Percentiles rank a stretch among this genome's conserved stretches.
Conservation (phyloP, 768 basidiomycete species). For the Boletus pseudo-olivaceus region DNA sequence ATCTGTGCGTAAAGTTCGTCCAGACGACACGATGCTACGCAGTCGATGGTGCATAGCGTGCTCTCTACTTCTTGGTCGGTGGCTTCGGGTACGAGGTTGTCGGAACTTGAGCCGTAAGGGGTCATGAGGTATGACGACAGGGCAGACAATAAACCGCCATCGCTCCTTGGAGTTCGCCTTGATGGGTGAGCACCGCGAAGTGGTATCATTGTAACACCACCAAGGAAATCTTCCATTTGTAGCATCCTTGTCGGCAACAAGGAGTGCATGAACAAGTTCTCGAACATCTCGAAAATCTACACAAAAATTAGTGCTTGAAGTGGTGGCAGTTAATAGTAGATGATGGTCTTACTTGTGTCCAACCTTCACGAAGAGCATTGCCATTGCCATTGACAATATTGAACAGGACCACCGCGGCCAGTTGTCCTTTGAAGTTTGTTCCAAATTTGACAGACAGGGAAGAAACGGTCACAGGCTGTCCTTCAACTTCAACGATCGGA, state of each 20-base stretch:
- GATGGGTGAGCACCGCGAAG: constrained; percentile 71
- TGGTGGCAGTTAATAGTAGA: background rate
- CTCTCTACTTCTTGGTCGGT: constrained; percentile 90
- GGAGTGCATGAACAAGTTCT: constrained; percentile 92
- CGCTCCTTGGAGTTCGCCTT: constrained; percentile 59
- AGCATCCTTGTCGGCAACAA: constrained; percentile 86
- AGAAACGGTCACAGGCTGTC: constrained; percentile 86
- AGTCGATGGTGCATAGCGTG: constrained; percentile 93
- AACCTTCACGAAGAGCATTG: constrained; percentile 89
- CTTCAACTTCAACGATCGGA: constrained; percentile 87
- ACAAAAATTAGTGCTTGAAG: background rate
- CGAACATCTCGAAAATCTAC: constrained; percentile 98
- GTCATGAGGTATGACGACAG: constrained; percentile 96
- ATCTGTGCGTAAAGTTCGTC: constrained; percentile 95
- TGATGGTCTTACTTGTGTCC: constrained; percentile 67
- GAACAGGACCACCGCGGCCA: constrained; percentile 96
- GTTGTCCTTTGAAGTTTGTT: constrained; percentile 89
- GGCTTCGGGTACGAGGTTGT: constrained; percentile 80
- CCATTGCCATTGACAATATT: constrained; percentile 97
- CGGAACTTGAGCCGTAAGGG: constrained; percentile 75
- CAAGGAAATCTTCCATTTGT: constrained; percentile 97
- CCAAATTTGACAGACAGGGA: constrained; percentile 92
- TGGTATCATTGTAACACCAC: constrained; percentile 91
- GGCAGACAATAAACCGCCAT: constrained; percentile 91
- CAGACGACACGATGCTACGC: constrained; percentile 86